Conservation (phyloP, 495 filamentous ascomycete genomes). For the Aspergillus taichungensis region DNA sequence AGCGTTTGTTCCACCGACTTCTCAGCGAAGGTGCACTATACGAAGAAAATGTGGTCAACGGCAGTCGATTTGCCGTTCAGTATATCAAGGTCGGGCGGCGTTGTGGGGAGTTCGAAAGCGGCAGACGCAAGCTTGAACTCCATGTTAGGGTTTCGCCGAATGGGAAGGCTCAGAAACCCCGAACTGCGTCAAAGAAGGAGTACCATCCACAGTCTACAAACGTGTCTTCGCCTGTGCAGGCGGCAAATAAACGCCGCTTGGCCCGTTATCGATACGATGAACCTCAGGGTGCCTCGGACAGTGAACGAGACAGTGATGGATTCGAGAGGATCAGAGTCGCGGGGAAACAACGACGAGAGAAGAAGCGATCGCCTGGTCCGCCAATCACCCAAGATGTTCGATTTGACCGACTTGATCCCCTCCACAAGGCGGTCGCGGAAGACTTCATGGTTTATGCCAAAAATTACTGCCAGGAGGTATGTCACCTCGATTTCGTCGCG, state of each 20-base stretch:
- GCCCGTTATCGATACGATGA: constrained; percentile 19
- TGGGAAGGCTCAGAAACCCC: constrained; percentile 29
- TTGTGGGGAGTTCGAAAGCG: constrained; percentile 40
- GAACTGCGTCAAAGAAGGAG: constrained; percentile 20
- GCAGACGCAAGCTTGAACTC: constrained; percentile 46
- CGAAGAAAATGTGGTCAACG: constrained; percentile 52
- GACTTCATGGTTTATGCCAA: constrained; percentile 59
- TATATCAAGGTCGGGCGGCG: constrained; percentile 52
- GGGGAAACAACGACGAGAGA: constrained; percentile 28
- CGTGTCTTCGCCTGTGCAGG: constrained; percentile 72
- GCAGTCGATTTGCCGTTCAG: constrained; percentile 48
- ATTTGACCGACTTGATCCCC: constrained; percentile 48
- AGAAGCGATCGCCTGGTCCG: constrained; percentile 42
- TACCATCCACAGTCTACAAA: constrained; percentile 64
- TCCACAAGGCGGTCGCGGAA: constrained; percentile 56
- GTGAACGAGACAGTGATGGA: constrained; percentile 48
- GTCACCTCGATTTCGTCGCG: neutral
- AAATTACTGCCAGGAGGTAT: constrained; percentile 48
- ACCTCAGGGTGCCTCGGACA: constrained; percentile 30
- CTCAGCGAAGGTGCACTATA: constrained; percentile 51
- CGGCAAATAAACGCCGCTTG: constrained; percentile 38
- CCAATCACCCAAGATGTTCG: constrained; percentile 66
- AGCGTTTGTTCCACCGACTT: constrained; percentile 56
- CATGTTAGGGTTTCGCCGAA: constrained; percentile 49
- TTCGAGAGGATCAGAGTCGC: constrained; percentile 52